Conservation (phyloP, 169 alveolate genomes). For the Plasmodium sp. region DNA sequence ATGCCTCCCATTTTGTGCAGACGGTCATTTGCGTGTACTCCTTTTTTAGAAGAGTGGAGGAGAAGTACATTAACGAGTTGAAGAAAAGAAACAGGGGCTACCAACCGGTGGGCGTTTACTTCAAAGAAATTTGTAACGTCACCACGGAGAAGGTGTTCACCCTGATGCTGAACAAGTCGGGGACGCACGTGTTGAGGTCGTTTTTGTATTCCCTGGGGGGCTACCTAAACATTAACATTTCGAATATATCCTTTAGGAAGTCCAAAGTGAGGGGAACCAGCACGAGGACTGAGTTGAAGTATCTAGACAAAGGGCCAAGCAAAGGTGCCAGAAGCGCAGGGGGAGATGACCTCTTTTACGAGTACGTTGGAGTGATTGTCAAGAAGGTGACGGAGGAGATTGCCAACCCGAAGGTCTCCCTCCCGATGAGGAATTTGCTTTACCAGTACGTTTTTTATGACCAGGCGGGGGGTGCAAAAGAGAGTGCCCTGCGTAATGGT, state of each 20-base stretch:
- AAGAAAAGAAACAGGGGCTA: conserved; percentile 12
- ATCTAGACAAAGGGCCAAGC: background rate
- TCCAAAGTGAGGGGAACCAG: conserved; percentile 36
- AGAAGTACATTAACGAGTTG: conserved; percentile 39
- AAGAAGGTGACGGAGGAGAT: conserved; percentile 40
- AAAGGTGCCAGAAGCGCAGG: background rate
- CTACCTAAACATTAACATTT: conserved; percentile 27
- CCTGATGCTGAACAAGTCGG: conserved; percentile 34
- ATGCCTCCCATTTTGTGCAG: conserved; percentile 68
- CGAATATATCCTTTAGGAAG: conserved; percentile 62
- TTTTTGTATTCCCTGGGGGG: conserved; percentile 68
- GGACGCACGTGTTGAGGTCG: conserved; percentile 63
- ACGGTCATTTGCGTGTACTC: conserved; percentile 23
- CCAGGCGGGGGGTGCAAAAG: background rate
- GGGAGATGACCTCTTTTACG: background rate
- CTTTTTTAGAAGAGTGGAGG: conserved; percentile 61
- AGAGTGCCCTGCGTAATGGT: background rate
- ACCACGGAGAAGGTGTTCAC: conserved; percentile 15
- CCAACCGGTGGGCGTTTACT: background rate
- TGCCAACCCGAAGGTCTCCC: conserved; percentile 29
- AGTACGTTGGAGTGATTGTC: conserved; percentile 8
- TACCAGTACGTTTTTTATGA: conserved; percentile 66
- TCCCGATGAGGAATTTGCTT: conserved; percentile 12
- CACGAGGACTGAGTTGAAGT: conserved; percentile 19
- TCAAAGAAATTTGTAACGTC: conserved; percentile 7